Evolutionary conservation across 1,284 basidiomycete genomes (phyloP).

Genomic region (Apiotrichum sp.): DNA sequence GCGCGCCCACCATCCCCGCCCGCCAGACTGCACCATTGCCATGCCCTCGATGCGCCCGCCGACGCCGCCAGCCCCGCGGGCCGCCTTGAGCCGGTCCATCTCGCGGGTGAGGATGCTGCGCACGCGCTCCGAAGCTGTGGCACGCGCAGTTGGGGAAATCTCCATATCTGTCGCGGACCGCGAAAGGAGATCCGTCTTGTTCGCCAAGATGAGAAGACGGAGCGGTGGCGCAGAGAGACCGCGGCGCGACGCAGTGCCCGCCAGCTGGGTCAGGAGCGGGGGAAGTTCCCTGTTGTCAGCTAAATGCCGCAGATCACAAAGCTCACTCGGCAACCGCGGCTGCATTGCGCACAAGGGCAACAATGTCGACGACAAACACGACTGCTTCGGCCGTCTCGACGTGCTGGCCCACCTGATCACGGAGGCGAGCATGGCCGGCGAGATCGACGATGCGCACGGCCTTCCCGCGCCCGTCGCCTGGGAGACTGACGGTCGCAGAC

Average conservation of each 20-base stretch:
- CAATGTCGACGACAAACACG: constrained; percentile 44
- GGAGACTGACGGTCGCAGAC: constrained; percentile 26
- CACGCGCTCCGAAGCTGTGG: constrained; percentile 32
- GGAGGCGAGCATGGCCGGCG: constrained; percentile 44
- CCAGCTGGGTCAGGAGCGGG: constrained; percentile 36
- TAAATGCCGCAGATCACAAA: neutral
- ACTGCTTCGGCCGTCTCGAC: constrained; percentile 28
- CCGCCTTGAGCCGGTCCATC: constrained; percentile 42
- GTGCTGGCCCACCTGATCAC: constrained; percentile 34
- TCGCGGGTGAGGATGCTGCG: constrained; percentile 40
- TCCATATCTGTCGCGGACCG: constrained; percentile 12
- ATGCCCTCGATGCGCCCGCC: constrained; percentile 44
- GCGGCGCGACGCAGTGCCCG: constrained; percentile 22
- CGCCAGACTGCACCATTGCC: constrained; percentile 24
- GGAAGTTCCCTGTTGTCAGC: constrained; percentile 33
- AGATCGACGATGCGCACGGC: constrained; percentile 37
- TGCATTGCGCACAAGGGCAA: constrained; percentile 35
- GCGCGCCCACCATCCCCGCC: constrained; percentile 21
- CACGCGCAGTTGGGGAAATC: constrained; percentile 19
- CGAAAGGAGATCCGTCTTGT: constrained; percentile 42
- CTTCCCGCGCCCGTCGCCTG: constrained; percentile 16
- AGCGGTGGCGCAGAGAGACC: constrained; percentile 20
- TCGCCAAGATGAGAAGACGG: constrained; percentile 39
- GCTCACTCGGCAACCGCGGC: constrained; percentile 42
- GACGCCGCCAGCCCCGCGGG: constrained; percentile 24